Percentiles rank a stretch among this genome's conserved stretches.
Conservation (phyloP, 2,329 filamentous ascomycete species). For the Aspergillus proliferans region DNA sequence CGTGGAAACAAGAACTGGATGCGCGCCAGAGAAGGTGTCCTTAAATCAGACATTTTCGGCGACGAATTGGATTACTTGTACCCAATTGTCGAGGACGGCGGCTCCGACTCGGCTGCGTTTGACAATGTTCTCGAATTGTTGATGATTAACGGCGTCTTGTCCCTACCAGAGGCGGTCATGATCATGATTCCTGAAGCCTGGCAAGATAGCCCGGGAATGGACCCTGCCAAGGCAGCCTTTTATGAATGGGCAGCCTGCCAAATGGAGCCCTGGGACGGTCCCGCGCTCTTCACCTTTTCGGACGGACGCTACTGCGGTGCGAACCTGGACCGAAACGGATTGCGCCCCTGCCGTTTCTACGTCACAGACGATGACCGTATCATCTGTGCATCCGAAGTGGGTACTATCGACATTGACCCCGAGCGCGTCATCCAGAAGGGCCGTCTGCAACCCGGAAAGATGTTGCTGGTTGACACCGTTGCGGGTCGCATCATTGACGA, state of each 20-base stretch:
- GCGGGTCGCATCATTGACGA: conserved; percentile 92
- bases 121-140: conserved; percentile 93
- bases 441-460: conserved; percentile 85
- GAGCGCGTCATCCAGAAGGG: conserved; percentile 89
- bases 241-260: conserved; percentile 98
- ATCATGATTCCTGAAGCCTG: conserved; percentile 97
- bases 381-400: conserved; percentile 93
- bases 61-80: conserved; percentile 87
- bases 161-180: conserved; percentile 93
- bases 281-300: conserved; percentile 92
- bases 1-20: conserved; percentile 99
- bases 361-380: conserved; percentile 95
- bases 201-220: conserved; percentile 90
- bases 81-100: conserved; percentile 92
- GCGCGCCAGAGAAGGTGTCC: conserved; percentile 89
- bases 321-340: conserved; percentile 90
- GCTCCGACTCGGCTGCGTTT: conserved; percentile 93
- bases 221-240: conserved; percentile 91
- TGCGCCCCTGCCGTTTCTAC: conserved; percentile 94
- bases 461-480: conserved; percentile 90
- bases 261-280: conserved; percentile 99
- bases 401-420: conserved; percentile 84
- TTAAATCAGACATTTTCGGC: conserved; percentile 87
- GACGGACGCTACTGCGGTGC: conserved; percentile 96
- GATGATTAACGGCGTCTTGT: conserved; percentile 92